Percentiles rank a stretch among this genome's conserved stretches.
Evolutionary conservation across 2,329 filamentous ascomycete genomes (phyloP).

Genomic region (Fusarium newnesense): DNA sequence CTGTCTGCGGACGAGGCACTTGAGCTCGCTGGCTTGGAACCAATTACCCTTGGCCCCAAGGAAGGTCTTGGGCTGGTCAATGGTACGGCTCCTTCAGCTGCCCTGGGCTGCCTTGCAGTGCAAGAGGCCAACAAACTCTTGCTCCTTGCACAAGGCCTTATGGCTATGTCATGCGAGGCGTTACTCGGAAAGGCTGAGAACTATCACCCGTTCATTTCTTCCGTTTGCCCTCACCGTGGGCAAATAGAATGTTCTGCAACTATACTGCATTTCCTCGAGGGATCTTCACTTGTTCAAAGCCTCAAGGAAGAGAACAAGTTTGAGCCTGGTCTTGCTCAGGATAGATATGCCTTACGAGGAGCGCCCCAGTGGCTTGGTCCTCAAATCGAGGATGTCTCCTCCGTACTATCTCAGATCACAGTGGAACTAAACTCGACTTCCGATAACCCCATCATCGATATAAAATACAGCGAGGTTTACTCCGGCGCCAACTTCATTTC

Average conservation of each 20-base stretch:
- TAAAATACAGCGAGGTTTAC: background rate
- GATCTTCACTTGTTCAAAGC: accelerated
- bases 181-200: background rate
- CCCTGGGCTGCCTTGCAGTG: accelerated
- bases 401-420: accelerated
- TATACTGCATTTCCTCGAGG: accelerated
- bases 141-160: background rate
- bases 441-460: background rate
- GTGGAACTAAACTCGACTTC: background rate
- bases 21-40: accelerated
- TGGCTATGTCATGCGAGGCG: background rate
- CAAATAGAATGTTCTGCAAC: background rate
- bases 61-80: background rate
- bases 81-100: background rate
- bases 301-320: background rate
- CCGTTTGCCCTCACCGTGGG: background rate
- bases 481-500: background rate
- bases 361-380: accelerated
- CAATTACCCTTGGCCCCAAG: background rate
- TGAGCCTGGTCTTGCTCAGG: accelerated
- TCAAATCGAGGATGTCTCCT: background rate
- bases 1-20: accelerated
- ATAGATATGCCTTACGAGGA: background rate
- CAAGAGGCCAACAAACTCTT: background rate
- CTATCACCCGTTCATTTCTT: background rate